phyloP scores from a whole-genome alignment of 108 stramenopile genomes.

The Schizochytrium sp. region DNA sequence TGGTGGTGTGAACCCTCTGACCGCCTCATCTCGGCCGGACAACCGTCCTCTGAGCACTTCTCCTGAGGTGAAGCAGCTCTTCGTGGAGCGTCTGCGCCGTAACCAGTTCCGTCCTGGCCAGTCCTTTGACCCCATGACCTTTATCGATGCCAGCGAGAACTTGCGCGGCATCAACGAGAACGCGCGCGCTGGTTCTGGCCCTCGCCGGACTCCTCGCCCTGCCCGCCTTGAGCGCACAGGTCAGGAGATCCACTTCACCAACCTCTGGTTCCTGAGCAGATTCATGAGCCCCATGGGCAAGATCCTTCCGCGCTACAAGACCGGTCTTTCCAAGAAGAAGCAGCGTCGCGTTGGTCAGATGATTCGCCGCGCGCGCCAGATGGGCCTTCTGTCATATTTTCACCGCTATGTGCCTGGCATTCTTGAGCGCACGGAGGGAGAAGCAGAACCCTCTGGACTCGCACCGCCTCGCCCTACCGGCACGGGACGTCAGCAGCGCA shows the following conservation, averaged over 20 bases:
- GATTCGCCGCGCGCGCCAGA: constrained; percentile 21
- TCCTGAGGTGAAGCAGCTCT: background rate
- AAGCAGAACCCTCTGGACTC: background rate
- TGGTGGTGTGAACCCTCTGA: background rate
- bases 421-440: constrained; percentile 45
- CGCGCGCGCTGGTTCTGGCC: background rate
- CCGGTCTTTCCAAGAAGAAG: constrained; percentile 29
- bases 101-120: background rate
- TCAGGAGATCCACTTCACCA: constrained; percentile 38
- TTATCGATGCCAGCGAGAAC: background rate
- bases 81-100: background rate
- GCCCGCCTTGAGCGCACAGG: constrained; percentile 2
- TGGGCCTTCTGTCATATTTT: constrained; percentile 45
- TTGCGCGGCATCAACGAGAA: background rate
- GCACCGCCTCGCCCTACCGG: background rate
- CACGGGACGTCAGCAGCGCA: background rate
- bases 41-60: background rate
- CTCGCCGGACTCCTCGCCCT: constrained; percentile 11
- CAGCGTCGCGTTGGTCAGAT: constrained; percentile 1
- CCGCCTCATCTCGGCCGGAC: background rate
- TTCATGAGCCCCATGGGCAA: constrained; percentile 58
- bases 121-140: constrained; percentile 13
- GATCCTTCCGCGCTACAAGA: constrained; percentile 51
- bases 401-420: constrained; percentile 57
- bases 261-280: constrained; percentile 58